Conservation (phyloP, 2,329 filamentous ascomycete genomes). For the Colletotrichum graminicola region DNA sequence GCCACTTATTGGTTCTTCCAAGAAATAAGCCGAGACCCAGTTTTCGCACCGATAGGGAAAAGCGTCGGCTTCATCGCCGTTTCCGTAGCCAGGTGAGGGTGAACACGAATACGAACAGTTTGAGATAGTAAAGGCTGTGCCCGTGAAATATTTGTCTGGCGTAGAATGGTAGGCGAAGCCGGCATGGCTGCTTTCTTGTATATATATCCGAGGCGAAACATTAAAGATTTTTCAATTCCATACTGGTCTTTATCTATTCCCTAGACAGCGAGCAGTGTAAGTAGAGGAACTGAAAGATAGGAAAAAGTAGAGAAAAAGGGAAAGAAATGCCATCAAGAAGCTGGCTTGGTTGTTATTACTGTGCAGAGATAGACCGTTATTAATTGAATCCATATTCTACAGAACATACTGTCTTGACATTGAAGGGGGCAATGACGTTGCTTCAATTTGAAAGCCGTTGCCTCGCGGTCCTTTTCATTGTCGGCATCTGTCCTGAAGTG, state of each 20-base stretch:
- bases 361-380: not conserved
- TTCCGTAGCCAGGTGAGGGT: not conserved
- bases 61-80: not conserved
- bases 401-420: too few species aligned
- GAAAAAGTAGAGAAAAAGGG: too few species aligned
- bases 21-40: not conserved
- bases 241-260: not conserved
- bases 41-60: conserved; percentile 7
- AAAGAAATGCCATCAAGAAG: not conserved
- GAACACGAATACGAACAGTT: conserved; percentile 11
- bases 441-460: too few species aligned
- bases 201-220: not conserved
- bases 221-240: too few species aligned
- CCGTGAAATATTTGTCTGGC: not conserved
- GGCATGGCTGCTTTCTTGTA: not conserved
- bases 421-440: too few species aligned
- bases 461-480: too few species aligned
- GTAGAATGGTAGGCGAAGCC: not conserved
- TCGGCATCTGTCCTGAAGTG: too few species aligned
- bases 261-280: not conserved
- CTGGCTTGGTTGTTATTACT: not conserved
- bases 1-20: not conserved
- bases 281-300: too few species aligned
- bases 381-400: not conserved
- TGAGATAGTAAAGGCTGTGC: too few species aligned